Percentiles rank a stretch among this genome's conserved stretches.
Conservation (phyloP, 176 grass and related monocot genomes). For the Oryza glumipatula region DNA sequence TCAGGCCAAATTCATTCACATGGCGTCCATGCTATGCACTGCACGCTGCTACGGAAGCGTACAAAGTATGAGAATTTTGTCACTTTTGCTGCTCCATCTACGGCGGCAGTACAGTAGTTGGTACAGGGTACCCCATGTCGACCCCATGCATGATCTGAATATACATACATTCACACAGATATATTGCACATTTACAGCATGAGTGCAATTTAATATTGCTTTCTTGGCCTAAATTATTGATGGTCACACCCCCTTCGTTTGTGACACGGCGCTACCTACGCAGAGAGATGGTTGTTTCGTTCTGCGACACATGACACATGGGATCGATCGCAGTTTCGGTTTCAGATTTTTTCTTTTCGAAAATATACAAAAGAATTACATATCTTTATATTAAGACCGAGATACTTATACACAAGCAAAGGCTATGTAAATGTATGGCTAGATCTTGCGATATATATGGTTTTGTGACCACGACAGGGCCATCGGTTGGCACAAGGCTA, state of each 20-base stretch:
- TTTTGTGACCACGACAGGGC: no score
- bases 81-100: slow-evolving; percentile 30
- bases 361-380: no score
- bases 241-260: not conserved
- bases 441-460: no score
- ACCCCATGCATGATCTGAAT: slow-evolving; percentile 22
- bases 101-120: not conserved
- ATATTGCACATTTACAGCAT: not conserved
- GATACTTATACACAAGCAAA: no score
- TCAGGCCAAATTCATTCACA: slow-evolving; percentile 11
- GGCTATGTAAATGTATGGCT: no score
- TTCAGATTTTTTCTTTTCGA: no score
- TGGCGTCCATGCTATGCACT: slow-evolving; percentile 24
- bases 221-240: not conserved
- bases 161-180: not conserved
- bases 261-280: not conserved
- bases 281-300: not conserved
- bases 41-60: slow-evolving; percentile 32
- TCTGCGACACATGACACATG: not conserved
- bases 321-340: not conserved
- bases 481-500: no score
- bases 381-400: no score
- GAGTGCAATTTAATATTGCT: not conserved
- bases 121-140: slow-evolving; percentile 36
- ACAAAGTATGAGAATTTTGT: slow-evolving; percentile 44